These are phyloP conservation scores for Talaromyces stipitatus DNA, from an alignment of 495 filamentous ascomycete genomes.

Conservation along the genomic window DNA sequence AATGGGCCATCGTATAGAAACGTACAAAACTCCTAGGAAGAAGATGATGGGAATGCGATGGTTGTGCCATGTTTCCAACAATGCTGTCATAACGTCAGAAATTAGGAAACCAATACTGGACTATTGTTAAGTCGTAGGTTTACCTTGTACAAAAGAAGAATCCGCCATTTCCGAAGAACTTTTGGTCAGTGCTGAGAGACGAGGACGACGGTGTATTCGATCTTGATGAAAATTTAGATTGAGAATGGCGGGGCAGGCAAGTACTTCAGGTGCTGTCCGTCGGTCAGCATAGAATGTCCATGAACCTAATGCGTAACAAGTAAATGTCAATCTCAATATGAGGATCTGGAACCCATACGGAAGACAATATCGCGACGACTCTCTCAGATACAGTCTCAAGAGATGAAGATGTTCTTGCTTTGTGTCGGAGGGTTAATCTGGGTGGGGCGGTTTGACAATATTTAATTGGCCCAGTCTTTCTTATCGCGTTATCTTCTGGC, in stretches of 20 bases:
- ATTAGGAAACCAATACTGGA: no score
- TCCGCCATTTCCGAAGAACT: neutral
- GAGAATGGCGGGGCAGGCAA: neutral
- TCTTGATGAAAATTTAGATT: neutral
- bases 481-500: neutral
- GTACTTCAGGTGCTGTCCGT: neutral
- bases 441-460: neutral
- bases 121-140: neutral
- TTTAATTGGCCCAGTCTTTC: neutral
- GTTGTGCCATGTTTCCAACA: conserved; percentile 33
- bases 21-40: conserved; percentile 14
- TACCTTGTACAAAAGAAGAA: neutral
- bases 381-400: neutral
- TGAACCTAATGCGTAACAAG: neutral
- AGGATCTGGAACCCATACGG: neutral
- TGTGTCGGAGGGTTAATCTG: neutral
- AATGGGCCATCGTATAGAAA: conserved; percentile 19
- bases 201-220: neutral
- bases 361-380: neutral
- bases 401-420: neutral
- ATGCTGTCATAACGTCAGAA: conserved; percentile 12
- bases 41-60: conserved; percentile 31
- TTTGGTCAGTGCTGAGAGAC: neutral
- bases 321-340: neutral
- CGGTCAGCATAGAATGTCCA: neutral